Conservation (phyloP, 192 early-diverging fungal species). For the Rhizoclosmatium sp. region DNA sequence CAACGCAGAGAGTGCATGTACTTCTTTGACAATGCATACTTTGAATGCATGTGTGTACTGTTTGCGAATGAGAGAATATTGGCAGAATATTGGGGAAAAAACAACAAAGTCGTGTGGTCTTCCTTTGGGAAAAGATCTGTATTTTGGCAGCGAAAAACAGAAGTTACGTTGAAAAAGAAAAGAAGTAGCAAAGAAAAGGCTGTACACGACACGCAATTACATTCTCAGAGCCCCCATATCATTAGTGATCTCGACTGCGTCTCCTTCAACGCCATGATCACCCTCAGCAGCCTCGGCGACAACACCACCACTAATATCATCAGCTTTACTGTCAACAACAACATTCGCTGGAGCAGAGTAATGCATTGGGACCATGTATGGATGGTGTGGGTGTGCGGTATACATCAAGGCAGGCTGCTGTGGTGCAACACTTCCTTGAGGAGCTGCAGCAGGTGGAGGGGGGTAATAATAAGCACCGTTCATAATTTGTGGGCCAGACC, state of each 20-base stretch:
- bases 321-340: background rate
- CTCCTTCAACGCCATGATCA: background rate
- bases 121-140: too few species aligned
- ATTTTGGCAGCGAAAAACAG: too few species aligned
- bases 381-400: background rate
- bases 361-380: slow-evolving; percentile 20
- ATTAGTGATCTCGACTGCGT: background rate
- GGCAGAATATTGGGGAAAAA: too few species aligned
- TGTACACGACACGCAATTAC: background rate
- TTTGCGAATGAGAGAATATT: too few species aligned
- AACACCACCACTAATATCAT: background rate
- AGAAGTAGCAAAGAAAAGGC: background rate
- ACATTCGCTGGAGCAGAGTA: background rate
- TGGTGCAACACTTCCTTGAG: background rate
- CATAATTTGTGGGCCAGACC: slow-evolving; percentile 12
- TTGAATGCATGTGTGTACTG: too few species aligned
- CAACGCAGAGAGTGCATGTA: too few species aligned
- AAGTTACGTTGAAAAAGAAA: background rate
- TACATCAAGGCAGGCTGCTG: slow-evolving; percentile 6
- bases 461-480: slow-evolving; percentile 30
- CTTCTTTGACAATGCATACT: too few species aligned
- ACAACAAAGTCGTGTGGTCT: too few species aligned
- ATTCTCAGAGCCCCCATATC: background rate
- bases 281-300: slow-evolving; percentile 17
- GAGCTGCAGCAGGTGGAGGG: background rate